phyloP scores from a whole-genome alignment of 352 stramenopile species.

The Phytophthora parvispora region DNA sequence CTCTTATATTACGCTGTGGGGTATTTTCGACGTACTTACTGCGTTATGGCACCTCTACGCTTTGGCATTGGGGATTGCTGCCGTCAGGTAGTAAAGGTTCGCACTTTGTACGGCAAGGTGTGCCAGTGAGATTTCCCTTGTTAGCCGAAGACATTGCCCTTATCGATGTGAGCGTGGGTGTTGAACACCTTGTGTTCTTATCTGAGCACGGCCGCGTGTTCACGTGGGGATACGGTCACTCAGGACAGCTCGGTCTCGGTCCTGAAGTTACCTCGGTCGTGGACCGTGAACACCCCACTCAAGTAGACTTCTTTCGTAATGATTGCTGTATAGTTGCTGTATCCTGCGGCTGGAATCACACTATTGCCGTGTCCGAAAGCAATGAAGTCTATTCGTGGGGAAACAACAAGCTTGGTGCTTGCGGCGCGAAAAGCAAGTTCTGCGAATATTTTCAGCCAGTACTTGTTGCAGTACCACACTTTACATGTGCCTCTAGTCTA shows the following conservation, averaged over 20 bases:
- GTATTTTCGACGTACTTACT: conserved; percentile 46
- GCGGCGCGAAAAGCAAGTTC: conserved; percentile 56
- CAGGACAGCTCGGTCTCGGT: conserved; percentile 49
- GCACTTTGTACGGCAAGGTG: conserved; percentile 25
- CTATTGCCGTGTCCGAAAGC: conserved; percentile 32
- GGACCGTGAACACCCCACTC: conserved; percentile 9
- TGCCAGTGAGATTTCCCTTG: conserved; percentile 29
- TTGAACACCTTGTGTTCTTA: conserved; percentile 46
- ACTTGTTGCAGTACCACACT: conserved; percentile 31
- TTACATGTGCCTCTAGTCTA: background rate
- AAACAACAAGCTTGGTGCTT: conserved; percentile 46
- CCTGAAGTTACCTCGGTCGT: conserved; percentile 18
- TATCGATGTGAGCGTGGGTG: conserved; percentile 28
- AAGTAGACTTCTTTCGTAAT: conserved; percentile 41
- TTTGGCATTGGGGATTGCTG: conserved; percentile 52
- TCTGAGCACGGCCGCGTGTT: conserved; percentile 37
- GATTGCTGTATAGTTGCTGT: conserved; percentile 26
- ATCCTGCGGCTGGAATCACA: conserved; percentile 50
- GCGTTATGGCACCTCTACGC: conserved; percentile 9
- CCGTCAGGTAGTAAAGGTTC: conserved; percentile 12
- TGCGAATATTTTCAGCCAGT: conserved; percentile 53
- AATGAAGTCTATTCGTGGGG: conserved; percentile 46
- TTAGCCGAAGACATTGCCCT: conserved; percentile 19
- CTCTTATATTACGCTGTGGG: conserved; percentile 37
- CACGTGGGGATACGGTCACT: conserved; percentile 43